Evolutionary conservation across 768 basidiomycete species (phyloP).

Genomic region (Russula sp.): DNA sequence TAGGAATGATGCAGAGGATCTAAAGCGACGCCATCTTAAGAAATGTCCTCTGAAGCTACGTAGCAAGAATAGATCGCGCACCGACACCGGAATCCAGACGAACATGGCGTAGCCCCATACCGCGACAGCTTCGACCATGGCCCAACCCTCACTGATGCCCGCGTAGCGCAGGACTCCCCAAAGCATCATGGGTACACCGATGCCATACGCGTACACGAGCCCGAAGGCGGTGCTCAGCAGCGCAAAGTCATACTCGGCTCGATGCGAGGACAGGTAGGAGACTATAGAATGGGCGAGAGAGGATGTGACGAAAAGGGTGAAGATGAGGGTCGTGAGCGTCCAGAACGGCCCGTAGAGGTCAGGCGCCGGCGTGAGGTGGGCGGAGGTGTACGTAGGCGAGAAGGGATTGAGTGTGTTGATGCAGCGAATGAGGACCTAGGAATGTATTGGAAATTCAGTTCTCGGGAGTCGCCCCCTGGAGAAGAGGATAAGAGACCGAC

Average conservation of each 20-base stretch:
- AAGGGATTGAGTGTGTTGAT: slow-evolving; percentile 74
- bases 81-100: slow-evolving; percentile 84
- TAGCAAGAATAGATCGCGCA: slow-evolving; percentile 31
- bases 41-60: background rate
- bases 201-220: slow-evolving; percentile 81
- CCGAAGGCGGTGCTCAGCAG: slow-evolving; percentile 76
- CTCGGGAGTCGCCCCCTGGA: background rate
- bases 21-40: slow-evolving; percentile 24
- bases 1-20: slow-evolving; percentile 82
- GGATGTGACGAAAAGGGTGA: slow-evolving; percentile 88
- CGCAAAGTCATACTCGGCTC: slow-evolving; percentile 79
- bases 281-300: slow-evolving; percentile 85
- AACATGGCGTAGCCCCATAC: slow-evolving; percentile 80
- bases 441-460: background rate
- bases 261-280: slow-evolving; percentile 67
- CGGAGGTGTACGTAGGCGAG: slow-evolving; percentile 53
- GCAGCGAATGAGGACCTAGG: slow-evolving; percentile 66
- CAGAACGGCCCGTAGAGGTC: slow-evolving; percentile 94
- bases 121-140: slow-evolving; percentile 72
- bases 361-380: slow-evolving; percentile 53
- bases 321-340: slow-evolving; percentile 93
- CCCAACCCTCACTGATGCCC: slow-evolving; percentile 79
- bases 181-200: slow-evolving; percentile 71
- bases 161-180: slow-evolving; percentile 84
- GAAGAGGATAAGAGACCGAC: slow-evolving; percentile 30